phyloP scores from a whole-genome alignment of 225 moss, liverwort and hornwort species.

The Rhytidiadelphus loreus region DNA sequence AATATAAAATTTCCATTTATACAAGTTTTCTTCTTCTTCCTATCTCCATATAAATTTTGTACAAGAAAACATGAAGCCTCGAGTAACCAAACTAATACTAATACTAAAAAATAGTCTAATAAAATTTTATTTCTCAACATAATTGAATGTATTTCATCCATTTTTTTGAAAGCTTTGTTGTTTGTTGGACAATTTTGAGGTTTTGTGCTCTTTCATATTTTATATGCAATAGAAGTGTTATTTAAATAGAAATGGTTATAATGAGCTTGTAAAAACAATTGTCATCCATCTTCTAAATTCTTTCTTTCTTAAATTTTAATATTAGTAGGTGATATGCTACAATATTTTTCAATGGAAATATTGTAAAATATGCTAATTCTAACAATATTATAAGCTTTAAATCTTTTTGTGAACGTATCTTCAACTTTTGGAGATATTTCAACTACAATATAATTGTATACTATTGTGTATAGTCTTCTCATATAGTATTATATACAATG shows the following conservation, averaged over 20 bases:
- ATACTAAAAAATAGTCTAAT: neutral
- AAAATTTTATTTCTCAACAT: neutral
- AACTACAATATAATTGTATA: neutral
- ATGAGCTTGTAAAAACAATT: neutral
- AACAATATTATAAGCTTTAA: neutral
- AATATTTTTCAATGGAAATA: neutral
- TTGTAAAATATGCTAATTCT: neutral
- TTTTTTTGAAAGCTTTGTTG: neutral
- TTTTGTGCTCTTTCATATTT: neutral
- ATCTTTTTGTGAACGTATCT: neutral
- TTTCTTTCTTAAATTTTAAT: neutral
- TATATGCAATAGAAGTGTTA: neutral
- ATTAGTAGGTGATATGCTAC: neutral
- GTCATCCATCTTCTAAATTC: neutral
- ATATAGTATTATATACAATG: no score
- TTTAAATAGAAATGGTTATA: accelerated
- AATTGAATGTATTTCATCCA: neutral
- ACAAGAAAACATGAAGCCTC: neutral
- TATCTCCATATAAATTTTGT: neutral
- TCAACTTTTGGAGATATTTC: neutral
- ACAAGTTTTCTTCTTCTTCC: neutral
- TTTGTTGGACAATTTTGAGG: neutral
- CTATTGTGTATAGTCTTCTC: no score
- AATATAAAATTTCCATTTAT: neutral
- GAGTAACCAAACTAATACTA: neutral